Evolutionary conservation across 2,329 filamentous ascomycete genomes (phyloP).

Genomic region (Whalleya microplaca): DNA sequence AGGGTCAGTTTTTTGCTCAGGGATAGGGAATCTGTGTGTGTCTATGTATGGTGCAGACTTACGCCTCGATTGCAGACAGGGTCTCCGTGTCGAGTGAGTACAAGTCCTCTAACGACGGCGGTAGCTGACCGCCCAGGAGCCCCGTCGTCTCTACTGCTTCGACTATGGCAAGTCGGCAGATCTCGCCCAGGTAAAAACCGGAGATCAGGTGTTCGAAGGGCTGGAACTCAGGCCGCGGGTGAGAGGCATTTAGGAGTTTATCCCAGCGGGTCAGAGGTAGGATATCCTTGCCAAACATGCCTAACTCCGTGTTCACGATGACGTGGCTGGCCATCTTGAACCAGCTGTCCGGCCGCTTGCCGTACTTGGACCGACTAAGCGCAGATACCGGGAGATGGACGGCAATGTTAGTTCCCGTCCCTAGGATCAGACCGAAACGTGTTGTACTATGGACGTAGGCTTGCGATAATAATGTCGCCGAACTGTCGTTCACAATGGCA

Average conservation of each 20-base stretch:
- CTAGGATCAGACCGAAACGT: constrained; percentile 67
- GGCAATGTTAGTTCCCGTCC: constrained; percentile 69
- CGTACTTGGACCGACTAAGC: constrained; percentile 60
- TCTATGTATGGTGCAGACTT: constrained; percentile 32
- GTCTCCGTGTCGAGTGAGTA: constrained; percentile 67
- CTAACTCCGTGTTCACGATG: constrained; percentile 68
- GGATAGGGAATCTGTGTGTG: not conserved
- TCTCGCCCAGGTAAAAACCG: constrained; percentile 69
- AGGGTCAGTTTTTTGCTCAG: constrained; percentile 17
- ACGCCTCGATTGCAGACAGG: constrained; percentile 61
- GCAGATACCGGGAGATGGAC: constrained; percentile 64
- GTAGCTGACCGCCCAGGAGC: constrained; percentile 60
- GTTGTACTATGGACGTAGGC: constrained; percentile 63
- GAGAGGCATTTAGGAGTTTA: constrained; percentile 51
- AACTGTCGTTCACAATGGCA: constrained; percentile 69
- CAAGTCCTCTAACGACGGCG: constrained; percentile 52
- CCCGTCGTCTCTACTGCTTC: constrained; percentile 61
- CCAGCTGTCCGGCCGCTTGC: constrained; percentile 57
- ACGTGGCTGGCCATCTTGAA: constrained; percentile 63
- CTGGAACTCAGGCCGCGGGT: constrained; percentile 49
- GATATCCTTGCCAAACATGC: constrained; percentile 66
- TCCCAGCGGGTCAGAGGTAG: constrained; percentile 68
- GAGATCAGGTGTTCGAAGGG: constrained; percentile 55
- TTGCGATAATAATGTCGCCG: constrained; percentile 67
- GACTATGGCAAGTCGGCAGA: constrained; percentile 60